Percentiles rank a stretch among this genome's conserved stretches.
phyloP scores from a whole-genome alignment of 768 basidiomycete genomes.

The Auriscalpium vulgare region DNA sequence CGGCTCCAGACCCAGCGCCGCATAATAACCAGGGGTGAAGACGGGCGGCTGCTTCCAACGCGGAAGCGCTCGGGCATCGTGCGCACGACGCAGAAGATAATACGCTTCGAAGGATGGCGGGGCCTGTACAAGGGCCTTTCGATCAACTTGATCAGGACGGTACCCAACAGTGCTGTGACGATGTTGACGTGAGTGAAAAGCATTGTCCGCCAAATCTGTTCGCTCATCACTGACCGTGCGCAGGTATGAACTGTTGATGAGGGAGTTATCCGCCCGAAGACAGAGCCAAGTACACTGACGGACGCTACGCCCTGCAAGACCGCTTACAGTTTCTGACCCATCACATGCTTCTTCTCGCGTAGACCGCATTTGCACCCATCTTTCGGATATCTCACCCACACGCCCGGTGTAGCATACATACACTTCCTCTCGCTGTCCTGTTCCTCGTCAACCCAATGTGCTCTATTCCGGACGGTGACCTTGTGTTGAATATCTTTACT shows the following conservation, averaged over 20 bases:
- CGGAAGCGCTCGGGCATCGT: constrained; percentile 61
- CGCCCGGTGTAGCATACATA: constrained; percentile 8
- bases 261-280: constrained; percentile 15
- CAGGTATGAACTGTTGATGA: constrained; percentile 38
- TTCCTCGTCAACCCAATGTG: too few species aligned
- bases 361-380: neutral
- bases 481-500: too few species aligned
- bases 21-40: constrained; percentile 42
- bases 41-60: constrained; percentile 43
- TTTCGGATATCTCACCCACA: constrained; percentile 6
- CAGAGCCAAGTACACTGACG: neutral
- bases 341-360: too few species aligned
- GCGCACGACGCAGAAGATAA: constrained; percentile 63
- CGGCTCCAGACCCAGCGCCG: constrained; percentile 81
- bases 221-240: neutral
- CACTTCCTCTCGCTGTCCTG: neutral
- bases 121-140: constrained; percentile 90
- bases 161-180: constrained; percentile 94
- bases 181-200: constrained; percentile 70
- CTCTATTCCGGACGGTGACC: too few species aligned
- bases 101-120: constrained; percentile 78
- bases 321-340: too few species aligned
- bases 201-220: neutral
- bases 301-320: neutral
- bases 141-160: constrained; percentile 90